Base-by-base conservation (phyloP, 108 stramenopile species). In the Skeletonema tropicum region DNA sequence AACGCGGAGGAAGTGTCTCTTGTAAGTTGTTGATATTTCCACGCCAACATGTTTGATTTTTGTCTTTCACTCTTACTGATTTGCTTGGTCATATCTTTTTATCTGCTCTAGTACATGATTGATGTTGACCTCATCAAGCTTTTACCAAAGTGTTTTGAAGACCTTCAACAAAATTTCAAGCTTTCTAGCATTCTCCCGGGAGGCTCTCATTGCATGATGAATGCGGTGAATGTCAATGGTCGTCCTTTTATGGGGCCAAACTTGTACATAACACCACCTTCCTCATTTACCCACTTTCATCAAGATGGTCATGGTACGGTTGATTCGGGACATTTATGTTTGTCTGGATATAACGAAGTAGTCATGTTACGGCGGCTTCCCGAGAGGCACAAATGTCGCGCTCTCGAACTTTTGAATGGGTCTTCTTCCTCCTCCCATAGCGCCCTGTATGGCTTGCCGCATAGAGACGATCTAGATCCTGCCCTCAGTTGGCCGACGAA, bases 221-320 rank as follows among this genome's bases (percentile, higher is more conserved):
- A 90, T 79, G 78, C 86, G 57, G 92, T 92, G 58, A 86, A 88
- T 70, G 35, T 41, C 19, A 72, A 66, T 39, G 87, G 83, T 3
- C 41, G 87, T 57, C 91, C 91, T 9, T 90, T 92, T 70, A 95
- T 92, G 94, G 94, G 94, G 0, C 94, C 94, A 21, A 94, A 94
- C 59, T 39, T 94, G 29, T 67, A 67, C 57, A 67, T 67, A 1
- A 21, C 57, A 23, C 26, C 68, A 13, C 33, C 83, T 19, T 59
- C 70, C 14, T 76, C 87, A 12, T 95, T 89, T 55, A 95, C 94
- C 14, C 85, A 88, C 38, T 87, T 95, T 68, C 94, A 95, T 55
- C 93, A 94, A 73, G 93, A 94, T 74, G 90, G 90, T 21, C 75
- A 82, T 39, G 94, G 94, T n/a, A 92, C 94, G 14, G 94, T 95